These are phyloP conservation scores for Magnaporthiopsis incrustans DNA, from an alignment of 2,329 filamentous ascomycete genomes.

Conservation along the genomic window DNA sequence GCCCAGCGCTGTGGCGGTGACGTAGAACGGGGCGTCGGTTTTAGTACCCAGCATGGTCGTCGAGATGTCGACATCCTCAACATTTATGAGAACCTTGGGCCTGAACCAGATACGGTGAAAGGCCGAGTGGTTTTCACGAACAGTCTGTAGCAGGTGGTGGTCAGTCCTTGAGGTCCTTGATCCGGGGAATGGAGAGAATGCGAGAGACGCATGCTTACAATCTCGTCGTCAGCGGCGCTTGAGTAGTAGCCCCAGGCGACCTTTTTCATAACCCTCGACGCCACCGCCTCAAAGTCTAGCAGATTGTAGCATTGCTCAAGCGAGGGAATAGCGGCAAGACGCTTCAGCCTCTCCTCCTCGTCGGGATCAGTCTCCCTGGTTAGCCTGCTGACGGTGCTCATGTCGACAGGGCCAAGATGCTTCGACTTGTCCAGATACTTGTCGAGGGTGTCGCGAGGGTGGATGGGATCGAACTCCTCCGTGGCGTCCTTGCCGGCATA, in stretches of 20 bases:
- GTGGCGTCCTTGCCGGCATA: conserved; percentile 94
- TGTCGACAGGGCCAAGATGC: conserved; percentile 84
- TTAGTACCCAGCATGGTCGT: conserved; percentile 93
- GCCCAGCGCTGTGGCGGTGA: conserved; percentile 90
- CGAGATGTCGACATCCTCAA: conserved; percentile 75
- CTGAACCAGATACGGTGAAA: conserved; percentile 98
- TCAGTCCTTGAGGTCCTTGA: background rate
- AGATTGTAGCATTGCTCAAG: conserved; percentile 88
- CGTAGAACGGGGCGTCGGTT: conserved; percentile 82
- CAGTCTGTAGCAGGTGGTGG: conserved; percentile 55
- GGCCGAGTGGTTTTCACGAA: conserved; percentile 90
- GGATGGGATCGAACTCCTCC: conserved; percentile 83
- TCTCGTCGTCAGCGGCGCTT: conserved; percentile 83
- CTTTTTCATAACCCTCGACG: conserved; percentile 86
- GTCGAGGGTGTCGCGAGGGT: conserved; percentile 78
- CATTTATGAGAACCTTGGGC: conserved; percentile 79
- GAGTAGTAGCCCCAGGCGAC: conserved; percentile 98
- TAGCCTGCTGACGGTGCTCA: conserved; percentile 65
- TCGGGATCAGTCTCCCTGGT: conserved; percentile 58
- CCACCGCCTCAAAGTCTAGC: conserved; percentile 92
- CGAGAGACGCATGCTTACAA: conserved; percentile 42
- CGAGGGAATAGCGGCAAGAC: conserved; percentile 66
- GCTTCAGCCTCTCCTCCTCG: conserved; percentile 59
- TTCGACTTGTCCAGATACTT: conserved; percentile 79
- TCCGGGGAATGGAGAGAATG: background rate